Base-by-base conservation (phyloP, 2,329 filamentous ascomycete genomes). In the Akanthomyces lecanii region DNA sequence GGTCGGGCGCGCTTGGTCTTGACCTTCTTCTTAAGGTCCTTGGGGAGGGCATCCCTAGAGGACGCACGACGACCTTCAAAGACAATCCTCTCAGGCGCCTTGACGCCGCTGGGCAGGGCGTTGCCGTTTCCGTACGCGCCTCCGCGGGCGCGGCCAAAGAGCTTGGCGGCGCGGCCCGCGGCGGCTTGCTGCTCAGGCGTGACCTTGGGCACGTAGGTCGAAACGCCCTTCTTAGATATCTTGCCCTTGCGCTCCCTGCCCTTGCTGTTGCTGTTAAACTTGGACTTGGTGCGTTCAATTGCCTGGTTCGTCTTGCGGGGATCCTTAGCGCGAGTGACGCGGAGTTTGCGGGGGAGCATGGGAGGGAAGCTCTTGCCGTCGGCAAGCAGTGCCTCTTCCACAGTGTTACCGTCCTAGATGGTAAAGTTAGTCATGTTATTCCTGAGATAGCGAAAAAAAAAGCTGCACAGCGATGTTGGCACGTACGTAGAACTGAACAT, bases 301-400 rank as follows among this genome's bases (percentile, higher is more conserved):
- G 83, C 83, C 33, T 81, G 75, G 45, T 77, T 74, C 7, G 84
- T 87, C 75, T 85, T 86, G 71, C 83, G 81, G 42, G 83, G 84
- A 63, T 89, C 89, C 76, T 92, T 94, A 71, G 95, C 95, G 65
- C 95, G 88, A 54, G 86, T 89, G 53, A 99, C 93, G 61, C 95
- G 89, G 40, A 99, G 81, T 67, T 88, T 85, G 52, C 95, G 88
- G 11, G 94, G 94, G n/a, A 98, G 86, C 85, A 97, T 88, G 21
- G 94, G 94, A 18, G 94, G 92, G 71, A 93, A 98, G 70, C 91
- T 95, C 81, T 98, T 96, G 66, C 87, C 93, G 73, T 97, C 85
- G 65, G 94, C 85, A 45, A 96, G 83, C 14, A 99, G 83, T 1
- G 95, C 95, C n/a, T 89, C 85, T 76, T 99, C 95, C 52, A 99